phyloP scores from a whole-genome alignment of 2,329 filamentous ascomycete genomes.

The Emergomyces africanus region DNA sequence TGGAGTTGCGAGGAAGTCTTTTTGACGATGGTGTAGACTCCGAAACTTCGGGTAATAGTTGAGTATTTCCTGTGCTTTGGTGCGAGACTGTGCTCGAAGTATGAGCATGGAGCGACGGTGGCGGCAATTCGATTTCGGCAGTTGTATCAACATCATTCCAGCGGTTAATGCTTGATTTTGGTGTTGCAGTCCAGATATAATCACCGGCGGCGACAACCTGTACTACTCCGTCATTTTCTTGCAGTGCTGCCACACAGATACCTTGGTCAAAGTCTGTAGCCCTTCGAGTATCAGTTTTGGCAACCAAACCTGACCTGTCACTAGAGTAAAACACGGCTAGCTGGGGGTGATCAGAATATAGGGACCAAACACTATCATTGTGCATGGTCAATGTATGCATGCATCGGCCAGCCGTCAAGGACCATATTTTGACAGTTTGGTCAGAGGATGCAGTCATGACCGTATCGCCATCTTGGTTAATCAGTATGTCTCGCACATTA shows the following conservation, averaged over 20 bases:
- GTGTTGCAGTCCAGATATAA: slow-evolving; percentile 81
- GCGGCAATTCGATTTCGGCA: slow-evolving; percentile 46
- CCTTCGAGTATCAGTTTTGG: slow-evolving; percentile 82
- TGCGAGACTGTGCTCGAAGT: slow-evolving; percentile 32
- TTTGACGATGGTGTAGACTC: slow-evolving; percentile 27
- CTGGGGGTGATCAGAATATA: slow-evolving; percentile 77
- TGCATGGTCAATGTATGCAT: slow-evolving; percentile 99
- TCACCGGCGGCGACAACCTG: slow-evolving; percentile 53
- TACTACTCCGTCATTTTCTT: slow-evolving; percentile 66
- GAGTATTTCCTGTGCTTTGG: slow-evolving; percentile 17
- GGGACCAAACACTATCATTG: slow-evolving; percentile 93
- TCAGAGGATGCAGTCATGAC: slow-evolving; percentile 93
- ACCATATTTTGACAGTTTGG: slow-evolving; percentile 97
- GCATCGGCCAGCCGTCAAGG: slow-evolving; percentile 83
- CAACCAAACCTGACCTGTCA: slow-evolving; percentile 84
- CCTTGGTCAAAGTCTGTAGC: slow-evolving; percentile 72
- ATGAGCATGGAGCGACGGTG: slow-evolving; percentile 44
- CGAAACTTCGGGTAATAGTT: slow-evolving; percentile 20
- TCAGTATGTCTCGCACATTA: slow-evolving; percentile 80
- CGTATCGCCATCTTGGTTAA: slow-evolving; percentile 78
- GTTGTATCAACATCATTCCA: slow-evolving; percentile 80
- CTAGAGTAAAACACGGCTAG: slow-evolving; percentile 89
- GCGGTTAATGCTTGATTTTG: slow-evolving; percentile 80
- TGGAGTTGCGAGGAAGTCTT: slow-evolving; percentile 62
- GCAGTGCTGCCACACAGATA: slow-evolving; percentile 75